These are phyloP conservation scores for Triticum monococcum DNA, from an alignment of 176 grass and related monocot genomes.

Conservation along the genomic window DNA sequence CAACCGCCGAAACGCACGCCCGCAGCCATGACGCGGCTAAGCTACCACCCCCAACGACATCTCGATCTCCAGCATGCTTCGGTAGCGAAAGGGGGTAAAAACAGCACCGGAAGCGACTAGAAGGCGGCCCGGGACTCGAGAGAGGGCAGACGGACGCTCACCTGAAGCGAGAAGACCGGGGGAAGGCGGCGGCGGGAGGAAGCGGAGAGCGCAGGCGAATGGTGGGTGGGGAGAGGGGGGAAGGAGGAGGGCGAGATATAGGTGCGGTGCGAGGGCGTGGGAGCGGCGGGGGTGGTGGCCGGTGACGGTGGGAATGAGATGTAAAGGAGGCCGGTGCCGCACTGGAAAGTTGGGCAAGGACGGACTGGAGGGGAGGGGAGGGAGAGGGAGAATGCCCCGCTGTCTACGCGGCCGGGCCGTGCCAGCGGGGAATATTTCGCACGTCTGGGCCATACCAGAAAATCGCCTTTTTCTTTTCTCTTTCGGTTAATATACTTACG, in stretches of 20 bases:
- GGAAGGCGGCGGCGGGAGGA: conserved; percentile 26
- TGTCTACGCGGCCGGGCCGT: conserved; percentile 41
- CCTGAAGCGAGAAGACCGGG: conserved; percentile 14
- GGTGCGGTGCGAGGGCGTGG: not conserved
- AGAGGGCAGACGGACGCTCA: conserved; percentile 5
- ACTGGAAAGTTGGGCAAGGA: conserved; percentile 47
- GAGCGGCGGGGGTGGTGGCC: conserved; percentile 29
- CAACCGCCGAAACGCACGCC: not conserved
- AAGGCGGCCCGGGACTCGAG: not conserved
- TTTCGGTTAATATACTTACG: not conserved
- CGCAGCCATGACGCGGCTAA: not conserved
- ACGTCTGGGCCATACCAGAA: not conserved
- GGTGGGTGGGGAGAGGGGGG: conserved; percentile 11
- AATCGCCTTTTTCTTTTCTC: not conserved
- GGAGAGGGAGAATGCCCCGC: not conserved
- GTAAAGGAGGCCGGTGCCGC: conserved; percentile 43
- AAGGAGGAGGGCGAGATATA: conserved; percentile 37
- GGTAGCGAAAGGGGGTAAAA: not conserved
- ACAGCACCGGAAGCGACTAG: not conserved
- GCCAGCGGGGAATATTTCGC: conserved; percentile 40
- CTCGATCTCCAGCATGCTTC: not conserved
- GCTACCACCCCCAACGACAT: not conserved
- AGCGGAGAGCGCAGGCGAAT: conserved; percentile 34
- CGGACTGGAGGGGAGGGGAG: not conserved
- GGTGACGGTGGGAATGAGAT: conserved; percentile 17